Conservation (phyloP, 169 alveolate genomes). For the Perkinsus chesapeaki region DNA sequence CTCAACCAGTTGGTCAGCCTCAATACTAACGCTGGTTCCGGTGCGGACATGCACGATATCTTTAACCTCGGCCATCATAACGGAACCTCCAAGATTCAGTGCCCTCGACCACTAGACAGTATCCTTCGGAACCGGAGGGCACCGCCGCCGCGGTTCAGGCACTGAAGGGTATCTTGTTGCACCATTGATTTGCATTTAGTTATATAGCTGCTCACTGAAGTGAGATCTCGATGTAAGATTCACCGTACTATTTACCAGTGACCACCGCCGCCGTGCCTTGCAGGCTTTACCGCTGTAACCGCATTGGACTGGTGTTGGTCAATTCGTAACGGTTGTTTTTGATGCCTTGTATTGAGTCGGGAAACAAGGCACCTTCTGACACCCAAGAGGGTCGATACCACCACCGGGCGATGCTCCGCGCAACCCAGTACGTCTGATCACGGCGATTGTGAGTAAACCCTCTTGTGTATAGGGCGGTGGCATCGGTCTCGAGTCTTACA, state of each 20-base stretch:
- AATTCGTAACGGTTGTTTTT: too few relatives aligned
- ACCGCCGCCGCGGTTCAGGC: neutral
- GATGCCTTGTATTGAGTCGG: neutral
- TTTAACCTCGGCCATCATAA: neutral
- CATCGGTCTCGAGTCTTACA: neutral
- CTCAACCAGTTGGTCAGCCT: neutral
- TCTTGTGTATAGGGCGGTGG: neutral
- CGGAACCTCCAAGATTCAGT: neutral
- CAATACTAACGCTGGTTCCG: neutral
- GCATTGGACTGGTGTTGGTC: neutral
- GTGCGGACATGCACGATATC: neutral
- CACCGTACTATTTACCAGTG: neutral
- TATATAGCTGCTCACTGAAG: neutral
- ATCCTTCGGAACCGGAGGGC: neutral
- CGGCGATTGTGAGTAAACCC: too few relatives aligned
- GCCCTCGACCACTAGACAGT: neutral
- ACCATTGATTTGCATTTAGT: neutral
- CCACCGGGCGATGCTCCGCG: neutral
- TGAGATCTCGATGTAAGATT: neutral
- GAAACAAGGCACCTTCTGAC: neutral
- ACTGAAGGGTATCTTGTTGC: neutral
- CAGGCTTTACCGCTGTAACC: neutral
- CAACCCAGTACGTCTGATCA: neutral
- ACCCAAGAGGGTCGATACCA: neutral
- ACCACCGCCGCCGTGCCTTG: neutral